Conservation (phyloP, 305 asterid species). For the Fraxinus albicans region DNA sequence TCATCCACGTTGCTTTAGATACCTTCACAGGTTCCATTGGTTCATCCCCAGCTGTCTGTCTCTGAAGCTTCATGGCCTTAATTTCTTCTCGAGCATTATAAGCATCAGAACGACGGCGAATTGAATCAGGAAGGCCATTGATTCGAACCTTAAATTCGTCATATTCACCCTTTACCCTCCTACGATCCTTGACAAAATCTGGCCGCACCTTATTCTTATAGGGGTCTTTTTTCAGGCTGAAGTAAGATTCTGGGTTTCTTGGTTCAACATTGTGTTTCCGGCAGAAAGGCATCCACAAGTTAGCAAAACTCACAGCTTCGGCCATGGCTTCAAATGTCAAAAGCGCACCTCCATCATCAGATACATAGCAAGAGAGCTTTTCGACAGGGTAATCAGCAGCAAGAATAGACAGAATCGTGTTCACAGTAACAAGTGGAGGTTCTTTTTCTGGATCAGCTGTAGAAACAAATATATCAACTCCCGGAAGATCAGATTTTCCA, state of each 20-base stretch:
- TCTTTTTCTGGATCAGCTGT: constrained; percentile 33
- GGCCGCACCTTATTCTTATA: constrained; percentile 27
- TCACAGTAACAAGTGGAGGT: constrained; percentile 31
- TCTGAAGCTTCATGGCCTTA: constrained; percentile 77
- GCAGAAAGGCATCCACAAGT: constrained; percentile 27
- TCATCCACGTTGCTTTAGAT: constrained; percentile 96
- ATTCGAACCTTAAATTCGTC: constrained; percentile 93
- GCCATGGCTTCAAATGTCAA: constrained; percentile 34
- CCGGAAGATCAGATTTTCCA: constrained; percentile 29
- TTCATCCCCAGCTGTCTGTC: constrained; percentile 67
- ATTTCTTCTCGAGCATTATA: constrained; percentile 89
- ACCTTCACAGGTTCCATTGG: constrained; percentile 68
- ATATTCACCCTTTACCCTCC: constrained; percentile 89
- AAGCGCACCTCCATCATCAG: constrained; percentile 32
- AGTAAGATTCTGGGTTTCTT: constrained; percentile 31
- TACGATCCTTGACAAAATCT: constrained; percentile 67
- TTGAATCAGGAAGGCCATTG: constrained; percentile 86
- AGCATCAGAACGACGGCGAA: constrained; percentile 92
- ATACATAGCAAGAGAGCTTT: constrained; percentile 30
- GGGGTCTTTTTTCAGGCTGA: constrained; percentile 26
- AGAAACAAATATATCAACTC: constrained; percentile 28
- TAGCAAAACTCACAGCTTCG: constrained; percentile 29
- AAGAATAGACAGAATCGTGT: constrained; percentile 30
- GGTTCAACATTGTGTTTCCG: constrained; percentile 28
- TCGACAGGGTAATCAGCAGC: constrained; percentile 32